A percentile compares a stretch with the other conserved stretches of the same genome.
These are phyloP conservation scores for Fusarium compactum DNA, from an alignment of 2,329 filamentous ascomycete species.

Conservation along the genomic window DNA sequence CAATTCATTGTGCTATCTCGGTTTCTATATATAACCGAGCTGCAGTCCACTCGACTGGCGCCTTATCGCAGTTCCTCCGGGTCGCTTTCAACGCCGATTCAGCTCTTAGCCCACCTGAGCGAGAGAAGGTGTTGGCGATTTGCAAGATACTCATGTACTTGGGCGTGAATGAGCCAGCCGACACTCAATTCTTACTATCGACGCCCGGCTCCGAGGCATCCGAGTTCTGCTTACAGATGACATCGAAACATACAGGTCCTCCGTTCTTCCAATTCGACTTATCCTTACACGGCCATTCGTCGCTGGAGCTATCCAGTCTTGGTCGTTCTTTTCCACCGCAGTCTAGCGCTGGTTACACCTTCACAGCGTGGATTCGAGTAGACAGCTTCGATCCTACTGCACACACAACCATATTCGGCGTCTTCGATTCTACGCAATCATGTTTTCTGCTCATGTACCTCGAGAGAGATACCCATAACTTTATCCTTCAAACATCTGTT, in stretches of 20 bases:
- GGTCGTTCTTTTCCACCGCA: constrained; percentile 86
- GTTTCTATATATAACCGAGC: constrained; percentile 77
- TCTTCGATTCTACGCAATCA: constrained; percentile 90
- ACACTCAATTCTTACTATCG: constrained; percentile 79
- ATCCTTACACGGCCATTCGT: constrained; percentile 86
- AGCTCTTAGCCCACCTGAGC: constrained; percentile 66
- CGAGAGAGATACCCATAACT: constrained; percentile 91
- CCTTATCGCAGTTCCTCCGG: constrained; percentile 74
- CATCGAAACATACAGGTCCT: constrained; percentile 80
- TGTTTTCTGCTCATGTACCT: constrained; percentile 96
- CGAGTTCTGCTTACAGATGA: constrained; percentile 78
- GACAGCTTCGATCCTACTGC: constrained; percentile 86
- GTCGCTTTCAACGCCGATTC: constrained; percentile 68
- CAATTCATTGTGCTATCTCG: constrained; percentile 68
- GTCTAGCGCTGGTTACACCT: constrained; percentile 85
- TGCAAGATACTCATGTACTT: constrained; percentile 78
- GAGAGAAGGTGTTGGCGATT: constrained; percentile 71
- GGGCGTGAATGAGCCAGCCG: constrained; percentile 83
- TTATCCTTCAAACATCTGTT: constrained; percentile 96
- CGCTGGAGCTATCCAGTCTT: constrained; percentile 88
- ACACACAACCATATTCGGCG: constrained; percentile 96
- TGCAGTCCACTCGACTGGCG: constrained; percentile 77
- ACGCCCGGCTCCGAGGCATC: constrained; percentile 66
- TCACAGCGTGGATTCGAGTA: constrained; percentile 88
- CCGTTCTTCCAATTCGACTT: constrained; percentile 95